A percentile compares a stretch with the other conserved stretches of the same genome.
Evolutionary conservation across 805 yeast species (phyloP).

Genomic region (Spathaspora hagerdaliae): DNA sequence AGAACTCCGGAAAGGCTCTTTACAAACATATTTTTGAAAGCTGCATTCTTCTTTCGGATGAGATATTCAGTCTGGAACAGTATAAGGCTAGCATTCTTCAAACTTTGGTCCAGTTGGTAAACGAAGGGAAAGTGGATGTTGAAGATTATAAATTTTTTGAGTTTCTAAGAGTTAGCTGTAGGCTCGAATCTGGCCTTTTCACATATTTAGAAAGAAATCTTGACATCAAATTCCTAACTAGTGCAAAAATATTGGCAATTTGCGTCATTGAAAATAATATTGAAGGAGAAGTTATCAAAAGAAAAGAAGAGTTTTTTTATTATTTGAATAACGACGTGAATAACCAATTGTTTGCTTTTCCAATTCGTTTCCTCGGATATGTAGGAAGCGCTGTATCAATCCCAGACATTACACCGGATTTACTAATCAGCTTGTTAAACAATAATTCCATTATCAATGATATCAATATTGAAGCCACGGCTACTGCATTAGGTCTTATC

Average conservation of each 20-base stretch:
- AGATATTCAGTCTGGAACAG: constrained; percentile 1
- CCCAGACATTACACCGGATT: constrained; percentile 23
- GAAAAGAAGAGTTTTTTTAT: constrained; percentile 28
- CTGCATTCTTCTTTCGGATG: constrained; percentile 1
- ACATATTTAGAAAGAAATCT: constrained; percentile 9
- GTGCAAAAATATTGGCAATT: constrained; percentile 29
- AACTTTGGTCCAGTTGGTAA: constrained; percentile 5
- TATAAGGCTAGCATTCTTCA: constrained; percentile 2
- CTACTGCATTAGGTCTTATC: constrained; percentile 53
- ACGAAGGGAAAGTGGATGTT: constrained; percentile 5
- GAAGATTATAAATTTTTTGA: constrained; percentile 7
- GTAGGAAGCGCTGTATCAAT: constrained; percentile 25
- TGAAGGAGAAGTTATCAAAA: constrained; percentile 16
- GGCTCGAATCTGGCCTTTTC: constrained; percentile 4
- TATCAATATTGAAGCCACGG: constrained; percentile 35
- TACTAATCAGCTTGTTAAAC: constrained; percentile 10
- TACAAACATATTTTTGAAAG: constrained; percentile 5
- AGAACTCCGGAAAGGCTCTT: constrained; percentile 3
- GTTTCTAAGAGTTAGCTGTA: constrained; percentile 4
- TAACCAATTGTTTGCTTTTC: constrained; percentile 21
- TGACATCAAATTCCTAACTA: constrained; percentile 16
- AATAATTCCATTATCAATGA: constrained; percentile 19
- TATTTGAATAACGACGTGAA: constrained; percentile 8
- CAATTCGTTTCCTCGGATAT: constrained; percentile 46
- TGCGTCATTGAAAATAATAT: constrained; percentile 19